Evolutionary conservation across 306 rosid genomes (phyloP), one percentile per base, ranked within the genome.

Genomic region (Rosa chinensis): DNA sequence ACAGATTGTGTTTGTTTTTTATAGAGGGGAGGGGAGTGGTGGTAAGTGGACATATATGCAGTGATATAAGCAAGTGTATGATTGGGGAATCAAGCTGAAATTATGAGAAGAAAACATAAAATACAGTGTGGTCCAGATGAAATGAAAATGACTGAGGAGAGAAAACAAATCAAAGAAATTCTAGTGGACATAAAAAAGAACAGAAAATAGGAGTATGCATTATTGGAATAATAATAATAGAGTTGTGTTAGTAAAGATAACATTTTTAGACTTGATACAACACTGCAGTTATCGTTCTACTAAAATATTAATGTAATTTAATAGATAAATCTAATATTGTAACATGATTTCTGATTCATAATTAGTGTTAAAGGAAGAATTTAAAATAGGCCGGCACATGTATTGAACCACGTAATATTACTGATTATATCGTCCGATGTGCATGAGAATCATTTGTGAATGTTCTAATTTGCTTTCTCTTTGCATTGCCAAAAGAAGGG

Each of bases 61-160:
- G 10, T 52, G 47, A 8, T 6, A 11, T 12, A 66, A 35, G 52
- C 47, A 77, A 63, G 50, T 53, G 32, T 63, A 40, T 37, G 62
- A 35, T 48, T 37, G 69, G 21, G 69, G n/a, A 63, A 63, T 63
- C 69, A 32, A 63, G 10, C 10, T 32, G 3, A 62, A 63, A 25
- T 58, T 32, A 28, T 32, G 17, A 32, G n/a, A 14, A 32, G 14
- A 12, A n/a, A 21, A 4, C 25, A 10, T 3, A 12, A 18, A 23
- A 50, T 47, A 71, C 40, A 71, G n/a, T n/a, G 59, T 71, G 59
- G 75, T 47, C 76, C 43, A 3, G 16, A 49, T 71, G 42, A 25
- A 71, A 47, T 32, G 75, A 71, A 71, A 71, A 72, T 23, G 59
- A 72, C 59, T 4, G 0, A 32, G 68, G 69, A 5, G 43, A 32